These are phyloP conservation scores for Emmonsiellopsis sp. DNA, from an alignment of 2,329 filamentous ascomycete genomes.

Conservation along the genomic window DNA sequence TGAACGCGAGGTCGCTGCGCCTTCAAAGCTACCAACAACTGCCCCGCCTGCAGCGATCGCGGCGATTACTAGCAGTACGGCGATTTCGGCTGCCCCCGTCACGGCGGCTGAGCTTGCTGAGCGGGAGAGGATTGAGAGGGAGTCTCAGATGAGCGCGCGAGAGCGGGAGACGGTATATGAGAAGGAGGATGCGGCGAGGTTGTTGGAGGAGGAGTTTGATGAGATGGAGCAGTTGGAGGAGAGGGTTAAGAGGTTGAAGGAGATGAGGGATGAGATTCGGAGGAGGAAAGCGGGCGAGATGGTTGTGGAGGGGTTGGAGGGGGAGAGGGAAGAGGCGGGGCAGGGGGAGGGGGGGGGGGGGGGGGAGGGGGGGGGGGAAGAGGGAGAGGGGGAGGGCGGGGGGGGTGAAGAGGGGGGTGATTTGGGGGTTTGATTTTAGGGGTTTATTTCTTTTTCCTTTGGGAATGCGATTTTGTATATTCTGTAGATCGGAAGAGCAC, in stretches of 20 bases:
- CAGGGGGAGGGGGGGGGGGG: constrained; percentile 2
- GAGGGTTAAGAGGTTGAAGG: constrained; percentile 58
- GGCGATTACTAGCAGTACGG: constrained; percentile 36
- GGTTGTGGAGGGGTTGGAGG: constrained; percentile 17
- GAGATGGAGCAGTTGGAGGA: constrained; percentile 73
- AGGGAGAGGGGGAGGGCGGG: no score
- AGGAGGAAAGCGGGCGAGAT: constrained; percentile 27
- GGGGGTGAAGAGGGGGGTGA: no score
- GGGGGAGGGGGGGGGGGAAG: no score
- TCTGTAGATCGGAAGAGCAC: no score
- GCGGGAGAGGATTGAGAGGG: constrained; percentile 38
- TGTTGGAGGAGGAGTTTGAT: constrained; percentile 68
- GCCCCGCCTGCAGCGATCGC: constrained; percentile 23
- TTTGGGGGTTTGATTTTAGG: no score
- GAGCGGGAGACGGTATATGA: constrained; percentile 56
- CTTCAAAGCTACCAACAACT: constrained; percentile 24
- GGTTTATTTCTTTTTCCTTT: no score
- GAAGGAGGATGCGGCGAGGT: constrained; percentile 63
- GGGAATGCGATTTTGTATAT: no score
- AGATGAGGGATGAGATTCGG: constrained; percentile 59
- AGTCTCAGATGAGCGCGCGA: constrained; percentile 32
- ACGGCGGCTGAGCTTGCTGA: constrained; percentile 53
- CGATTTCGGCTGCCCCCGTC: constrained; percentile 61
- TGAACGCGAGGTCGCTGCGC: constrained; percentile 64
- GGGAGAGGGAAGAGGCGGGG: constrained; percentile 18